Base-by-base conservation (phyloP, 495 filamentous ascomycete genomes). In the Penicillium cosmopolitanum region DNA sequence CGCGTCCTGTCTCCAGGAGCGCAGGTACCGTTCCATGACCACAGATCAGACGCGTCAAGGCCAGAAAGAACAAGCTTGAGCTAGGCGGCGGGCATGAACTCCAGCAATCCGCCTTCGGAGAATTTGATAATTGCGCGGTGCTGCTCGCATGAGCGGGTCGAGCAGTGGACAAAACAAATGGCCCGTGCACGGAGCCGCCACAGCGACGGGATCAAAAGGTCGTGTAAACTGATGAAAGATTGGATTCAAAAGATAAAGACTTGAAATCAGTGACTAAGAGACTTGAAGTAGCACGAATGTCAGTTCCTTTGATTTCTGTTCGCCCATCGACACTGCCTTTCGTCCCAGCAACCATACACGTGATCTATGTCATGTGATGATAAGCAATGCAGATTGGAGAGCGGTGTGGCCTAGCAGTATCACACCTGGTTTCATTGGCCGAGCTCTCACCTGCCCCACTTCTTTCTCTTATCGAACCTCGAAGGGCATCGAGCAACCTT, bases 1-100 rank as follows among this genome's bases (percentile, higher is more conserved):
- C 57, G 93, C 92, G 79, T 97, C 91, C 75, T 96, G 89, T 59
- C 92, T 83, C 95, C 95, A 99, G 63, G 87, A 87, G 59, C 92
- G 87, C 51, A 99, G 84, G 65, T 92, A 96, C 55, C 86, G 84
- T 82, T 98, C 91, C 95, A 98, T 98, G 46, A 34, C 69, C 56
- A 35, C 50, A 33, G 50, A 46, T 57, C 36, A 52, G 51, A 43
- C 51, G 52, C 50, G 59, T 46, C 50, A 36, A 15, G 4, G 36
- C 21, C 50, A 33, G 15, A 16, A 15, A 43, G 15, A 16, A 33
- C 16, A 34, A 19, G 31, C 12, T 15, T 21, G 7, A 31, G 33
- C 33, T 25, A 5, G n/a, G 19, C 23, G 23, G 34, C 21, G n/a
- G 44, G 46, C 56, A 53, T 56, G 44, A 10, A 33, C 33, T 46